Evolutionary conservation across 805 yeast species (phyloP).

Genomic region (Maudiozyma saulgeensis): DNA sequence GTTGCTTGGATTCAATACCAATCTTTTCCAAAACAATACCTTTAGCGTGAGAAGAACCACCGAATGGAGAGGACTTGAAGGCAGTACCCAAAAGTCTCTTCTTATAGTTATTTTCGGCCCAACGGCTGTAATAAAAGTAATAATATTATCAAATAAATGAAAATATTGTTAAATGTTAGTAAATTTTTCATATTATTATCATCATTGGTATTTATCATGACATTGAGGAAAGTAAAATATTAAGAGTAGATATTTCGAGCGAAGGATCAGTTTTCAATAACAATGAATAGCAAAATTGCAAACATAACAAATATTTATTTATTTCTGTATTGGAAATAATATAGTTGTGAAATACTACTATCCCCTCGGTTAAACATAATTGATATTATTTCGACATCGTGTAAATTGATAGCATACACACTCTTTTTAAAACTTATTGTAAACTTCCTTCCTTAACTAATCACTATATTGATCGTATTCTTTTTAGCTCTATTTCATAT

Average conservation of each 20-base stretch:
- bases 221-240: background rate
- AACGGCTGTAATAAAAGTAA: conserved; percentile 48
- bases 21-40: conserved; percentile 99
- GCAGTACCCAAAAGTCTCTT: conserved; percentile 99
- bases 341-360: too few relatives aligned
- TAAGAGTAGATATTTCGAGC: background rate
- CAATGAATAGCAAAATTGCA: too few relatives aligned
- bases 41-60: conserved; percentile 99
- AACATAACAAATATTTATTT: too few relatives aligned
- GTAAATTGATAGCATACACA: too few relatives aligned
- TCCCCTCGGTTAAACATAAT: too few relatives aligned
- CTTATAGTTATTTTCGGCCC: conserved; percentile 99
- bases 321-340: too few relatives aligned
- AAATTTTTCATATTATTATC: background rate
- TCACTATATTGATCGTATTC: too few relatives aligned
- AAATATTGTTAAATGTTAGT: conserved; percentile 7
- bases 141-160: background rate
- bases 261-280: background rate
- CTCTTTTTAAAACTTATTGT: too few relatives aligned
- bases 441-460: too few relatives aligned
- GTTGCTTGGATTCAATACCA: conserved; percentile 99
- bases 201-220: background rate
- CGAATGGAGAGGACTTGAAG: conserved; percentile 99
- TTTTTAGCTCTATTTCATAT: background rate
- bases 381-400: too few relatives aligned